Percentiles rank a stretch among this genome's conserved stretches.
Conservation (phyloP, 495 filamentous ascomycete genomes). For the Xylaria palmicola region DNA sequence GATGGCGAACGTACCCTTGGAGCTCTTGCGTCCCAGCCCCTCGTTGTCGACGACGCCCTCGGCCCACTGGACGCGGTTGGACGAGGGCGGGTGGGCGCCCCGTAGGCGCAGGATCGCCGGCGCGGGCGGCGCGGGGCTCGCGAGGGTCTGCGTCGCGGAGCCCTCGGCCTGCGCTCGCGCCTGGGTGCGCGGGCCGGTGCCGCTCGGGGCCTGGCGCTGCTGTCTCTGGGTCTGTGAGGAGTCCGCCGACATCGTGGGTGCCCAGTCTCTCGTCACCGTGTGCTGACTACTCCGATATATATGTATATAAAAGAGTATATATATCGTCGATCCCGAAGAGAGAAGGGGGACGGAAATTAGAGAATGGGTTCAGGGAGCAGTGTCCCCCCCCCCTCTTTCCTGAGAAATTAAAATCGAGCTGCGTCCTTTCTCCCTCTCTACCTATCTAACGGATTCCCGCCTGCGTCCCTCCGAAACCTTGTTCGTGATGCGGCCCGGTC, state of each 20-base stretch:
- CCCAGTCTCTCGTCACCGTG: no score
- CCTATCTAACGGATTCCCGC: no score
- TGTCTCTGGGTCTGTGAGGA: slow-evolving; percentile 13
- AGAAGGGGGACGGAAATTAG: no score
- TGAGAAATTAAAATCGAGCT: no score
- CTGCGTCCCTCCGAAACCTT: no score
- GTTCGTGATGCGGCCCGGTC: no score
- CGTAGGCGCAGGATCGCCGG: slow-evolving; percentile 48
- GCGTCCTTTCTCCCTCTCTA: no score
- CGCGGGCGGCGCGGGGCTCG: slow-evolving; percentile 19
- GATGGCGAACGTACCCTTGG: slow-evolving; percentile 66
- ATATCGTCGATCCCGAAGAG: no score
- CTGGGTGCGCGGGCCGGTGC: slow-evolving; percentile 17
- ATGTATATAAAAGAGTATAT: no score
- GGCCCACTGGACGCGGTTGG: slow-evolving; percentile 78
- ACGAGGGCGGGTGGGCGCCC: slow-evolving; percentile 36
- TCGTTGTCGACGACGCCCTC: slow-evolving; percentile 96
- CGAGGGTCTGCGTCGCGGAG: slow-evolving; percentile 23
- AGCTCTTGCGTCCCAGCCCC: slow-evolving; percentile 87
- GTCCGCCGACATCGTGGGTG: slow-evolving; percentile 19
- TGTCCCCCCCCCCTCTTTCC: no score
- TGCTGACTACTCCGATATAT: no score
- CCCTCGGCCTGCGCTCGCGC: slow-evolving; percentile 16
- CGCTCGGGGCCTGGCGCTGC: slow-evolving; percentile 9
- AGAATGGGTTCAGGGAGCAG: no score